Conservation (phyloP, 2,329 filamentous ascomycete species). For the Penicillium decumbens region DNA sequence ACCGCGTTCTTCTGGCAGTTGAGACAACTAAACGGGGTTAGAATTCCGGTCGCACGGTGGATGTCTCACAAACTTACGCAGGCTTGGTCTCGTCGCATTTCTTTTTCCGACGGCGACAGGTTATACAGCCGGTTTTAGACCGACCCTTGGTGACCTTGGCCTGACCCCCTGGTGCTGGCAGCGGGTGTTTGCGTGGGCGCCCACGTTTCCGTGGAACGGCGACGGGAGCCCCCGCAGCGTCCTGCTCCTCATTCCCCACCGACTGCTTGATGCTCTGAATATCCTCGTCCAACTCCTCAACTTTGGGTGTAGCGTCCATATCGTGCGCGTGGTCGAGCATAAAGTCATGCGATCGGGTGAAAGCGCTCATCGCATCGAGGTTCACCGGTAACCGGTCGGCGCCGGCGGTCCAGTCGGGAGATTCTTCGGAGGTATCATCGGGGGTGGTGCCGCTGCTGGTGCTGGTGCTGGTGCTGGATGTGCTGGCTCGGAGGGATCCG, state of each 20-base stretch:
- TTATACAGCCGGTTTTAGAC: slow-evolving; percentile 56
- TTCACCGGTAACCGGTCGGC: slow-evolving; percentile 18
- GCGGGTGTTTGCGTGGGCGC: slow-evolving; percentile 74
- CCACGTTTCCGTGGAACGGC: slow-evolving; percentile 61
- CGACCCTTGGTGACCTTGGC: slow-evolving; percentile 72
- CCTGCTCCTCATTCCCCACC: slow-evolving; percentile 23
- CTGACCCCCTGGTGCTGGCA: slow-evolving; percentile 54
- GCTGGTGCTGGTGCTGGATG: slow-evolving; percentile 26
- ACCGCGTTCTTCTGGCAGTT: slow-evolving; percentile 94
- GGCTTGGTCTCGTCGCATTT: slow-evolving; percentile 51
- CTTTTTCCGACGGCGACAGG: slow-evolving; percentile 58
- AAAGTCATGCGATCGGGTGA: not conserved
- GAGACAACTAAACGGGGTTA: slow-evolving; percentile 40
- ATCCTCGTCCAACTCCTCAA: slow-evolving; percentile 50
- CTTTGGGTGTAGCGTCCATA: slow-evolving; percentile 47
- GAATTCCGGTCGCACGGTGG: not conserved
- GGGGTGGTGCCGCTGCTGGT: slow-evolving; percentile 31
- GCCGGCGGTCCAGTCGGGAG: slow-evolving; percentile 26
- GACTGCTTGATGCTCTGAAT: slow-evolving; percentile 31
- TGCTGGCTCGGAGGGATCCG: slow-evolving; percentile 27
- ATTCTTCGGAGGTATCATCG: slow-evolving; percentile 34
- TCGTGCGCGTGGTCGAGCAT: slow-evolving; percentile 8
- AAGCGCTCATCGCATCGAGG: not conserved
- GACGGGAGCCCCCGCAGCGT: slow-evolving; percentile 30
- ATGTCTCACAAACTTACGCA: slow-evolving; percentile 37